Conservation (phyloP, 2,329 filamentous ascomycete genomes). For the Colletotrichum musicola region DNA sequence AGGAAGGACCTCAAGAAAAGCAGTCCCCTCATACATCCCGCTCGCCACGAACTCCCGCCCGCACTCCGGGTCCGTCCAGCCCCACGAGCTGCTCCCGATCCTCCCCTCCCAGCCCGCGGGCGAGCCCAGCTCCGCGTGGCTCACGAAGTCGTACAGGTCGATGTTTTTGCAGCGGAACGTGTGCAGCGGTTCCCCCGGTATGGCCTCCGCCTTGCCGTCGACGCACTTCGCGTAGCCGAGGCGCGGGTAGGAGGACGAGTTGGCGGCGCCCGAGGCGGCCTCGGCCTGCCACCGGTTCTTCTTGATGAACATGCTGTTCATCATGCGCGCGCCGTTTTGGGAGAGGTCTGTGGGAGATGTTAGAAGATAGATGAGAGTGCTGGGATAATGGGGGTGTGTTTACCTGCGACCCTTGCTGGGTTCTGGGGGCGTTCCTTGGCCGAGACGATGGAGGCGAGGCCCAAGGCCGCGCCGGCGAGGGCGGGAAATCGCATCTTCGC, state of each 20-base stretch:
- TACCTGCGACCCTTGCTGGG: slow-evolving; percentile 38
- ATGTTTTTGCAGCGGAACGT: slow-evolving; percentile 47
- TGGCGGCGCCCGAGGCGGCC: slow-evolving; percentile 37
- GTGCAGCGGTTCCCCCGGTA: slow-evolving; percentile 40
- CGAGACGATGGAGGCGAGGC: slow-evolving; percentile 27
- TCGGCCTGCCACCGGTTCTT: slow-evolving; percentile 37
- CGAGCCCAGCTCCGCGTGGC: slow-evolving; percentile 63
- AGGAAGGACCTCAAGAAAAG: slow-evolving; percentile 57
- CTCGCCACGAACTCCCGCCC: slow-evolving; percentile 45
- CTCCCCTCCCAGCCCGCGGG: slow-evolving; percentile 37
- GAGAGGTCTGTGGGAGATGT: neutral
- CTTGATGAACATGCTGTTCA: neutral
- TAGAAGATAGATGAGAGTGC: neutral
- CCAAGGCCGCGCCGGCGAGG: slow-evolving; percentile 28
- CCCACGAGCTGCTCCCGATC: slow-evolving; percentile 51
- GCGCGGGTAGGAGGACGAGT: slow-evolving; percentile 40
- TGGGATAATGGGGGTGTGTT: neutral
- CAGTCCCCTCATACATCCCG: slow-evolving; percentile 53
- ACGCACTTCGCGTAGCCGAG: slow-evolving; percentile 42
- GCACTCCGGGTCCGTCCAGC: slow-evolving; percentile 54
- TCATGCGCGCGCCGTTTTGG: neutral
- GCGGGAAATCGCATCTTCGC: neutral
- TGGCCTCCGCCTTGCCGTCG: slow-evolving; percentile 40
- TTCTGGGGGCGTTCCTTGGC: slow-evolving; percentile 40
- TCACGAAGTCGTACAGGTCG: slow-evolving; percentile 66